Evolutionary conservation across 2,329 filamentous ascomycete species (phyloP).

Genomic region (Fusarium torreyae): DNA sequence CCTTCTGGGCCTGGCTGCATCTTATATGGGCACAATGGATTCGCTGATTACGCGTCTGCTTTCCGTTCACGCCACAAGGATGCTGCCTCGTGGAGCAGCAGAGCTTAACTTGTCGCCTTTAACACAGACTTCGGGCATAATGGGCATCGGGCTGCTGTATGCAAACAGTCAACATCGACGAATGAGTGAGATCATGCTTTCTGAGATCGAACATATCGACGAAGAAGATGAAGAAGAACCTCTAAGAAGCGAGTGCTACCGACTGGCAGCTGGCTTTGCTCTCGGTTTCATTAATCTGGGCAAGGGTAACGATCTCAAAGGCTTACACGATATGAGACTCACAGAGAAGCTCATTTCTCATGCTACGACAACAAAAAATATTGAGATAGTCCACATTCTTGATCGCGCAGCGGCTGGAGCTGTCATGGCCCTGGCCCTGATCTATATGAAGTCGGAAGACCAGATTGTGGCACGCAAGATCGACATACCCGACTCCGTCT

Average conservation of each 20-base stretch:
- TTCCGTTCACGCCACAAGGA: conserved; percentile 95
- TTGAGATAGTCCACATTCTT: conserved; percentile 91
- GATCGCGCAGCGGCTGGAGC: conserved; percentile 96
- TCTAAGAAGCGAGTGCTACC: conserved; percentile 94
- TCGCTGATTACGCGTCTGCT: conserved; percentile 92
- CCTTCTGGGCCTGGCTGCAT: conserved; percentile 91
- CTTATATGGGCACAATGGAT: conserved; percentile 97
- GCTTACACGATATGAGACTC: conserved; percentile 93
- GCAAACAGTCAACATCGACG: conserved; percentile 95
- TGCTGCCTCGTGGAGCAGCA: conserved; percentile 92
- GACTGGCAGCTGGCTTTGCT: conserved; percentile 92
- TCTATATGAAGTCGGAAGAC: conserved; percentile 98
- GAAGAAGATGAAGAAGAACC: conserved; percentile 85
- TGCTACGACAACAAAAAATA: conserved; percentile 90
- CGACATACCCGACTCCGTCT: conserved; percentile 88
- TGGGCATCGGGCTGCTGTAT: conserved; percentile 96
- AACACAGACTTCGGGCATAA: conserved; percentile 95
- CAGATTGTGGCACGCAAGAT: conserved; percentile 89
- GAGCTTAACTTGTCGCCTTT: conserved; percentile 94
- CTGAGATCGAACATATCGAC: conserved; percentile 92
- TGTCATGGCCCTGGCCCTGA: conserved; percentile 88
- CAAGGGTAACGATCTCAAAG: conserved; percentile 88
- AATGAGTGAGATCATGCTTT: conserved; percentile 99
- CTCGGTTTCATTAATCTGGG: conserved; percentile 95
- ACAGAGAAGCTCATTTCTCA: conserved; percentile 89